Percentiles rank a stretch among this genome's conserved stretches.
Conservation (phyloP, 371 early-diverging fungal genomes). For the Batkoa obscura region DNA sequence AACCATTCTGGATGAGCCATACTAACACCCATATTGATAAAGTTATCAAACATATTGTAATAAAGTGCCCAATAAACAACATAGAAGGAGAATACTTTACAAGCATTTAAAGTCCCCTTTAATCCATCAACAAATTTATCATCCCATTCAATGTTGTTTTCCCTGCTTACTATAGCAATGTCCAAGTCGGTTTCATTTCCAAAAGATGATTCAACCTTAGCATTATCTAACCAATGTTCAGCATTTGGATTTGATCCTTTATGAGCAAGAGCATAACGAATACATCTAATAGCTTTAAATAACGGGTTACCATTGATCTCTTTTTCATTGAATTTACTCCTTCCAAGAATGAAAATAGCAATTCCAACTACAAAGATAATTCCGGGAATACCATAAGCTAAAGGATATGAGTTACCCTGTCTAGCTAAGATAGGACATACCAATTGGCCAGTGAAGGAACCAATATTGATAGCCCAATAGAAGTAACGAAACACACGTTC, state of each 20-base stretch:
- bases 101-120: constrained; percentile 35
- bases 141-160: constrained; percentile 26
- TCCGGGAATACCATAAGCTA: constrained; percentile 45
- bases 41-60: constrained; percentile 50
- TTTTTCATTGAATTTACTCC: constrained; percentile 27
- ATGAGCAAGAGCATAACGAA: constrained; percentile 30
- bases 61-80: constrained; percentile 66
- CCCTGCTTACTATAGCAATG: constrained; percentile 8
- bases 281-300: constrained; percentile 22
- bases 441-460: constrained; percentile 17
- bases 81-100: constrained; percentile 46
- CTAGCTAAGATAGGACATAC: constrained; percentile 15
- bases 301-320: constrained; percentile 43
- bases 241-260: constrained; percentile 14
- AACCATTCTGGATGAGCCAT: constrained; percentile 39
- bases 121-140: constrained; percentile 55
- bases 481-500: constrained; percentile 44
- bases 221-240: constrained; percentile 24
- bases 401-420: constrained; percentile 12
- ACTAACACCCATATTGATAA: constrained; percentile 45
- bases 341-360: constrained; percentile 29
- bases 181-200: constrained; percentile 10
- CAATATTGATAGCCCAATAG: constrained; percentile 69
- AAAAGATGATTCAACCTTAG: constrained; percentile 6
- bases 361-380: constrained; percentile 43